These are phyloP conservation scores for Turritis glabra DNA, from an alignment of 345 rosid species.

Conservation along the genomic window DNA sequence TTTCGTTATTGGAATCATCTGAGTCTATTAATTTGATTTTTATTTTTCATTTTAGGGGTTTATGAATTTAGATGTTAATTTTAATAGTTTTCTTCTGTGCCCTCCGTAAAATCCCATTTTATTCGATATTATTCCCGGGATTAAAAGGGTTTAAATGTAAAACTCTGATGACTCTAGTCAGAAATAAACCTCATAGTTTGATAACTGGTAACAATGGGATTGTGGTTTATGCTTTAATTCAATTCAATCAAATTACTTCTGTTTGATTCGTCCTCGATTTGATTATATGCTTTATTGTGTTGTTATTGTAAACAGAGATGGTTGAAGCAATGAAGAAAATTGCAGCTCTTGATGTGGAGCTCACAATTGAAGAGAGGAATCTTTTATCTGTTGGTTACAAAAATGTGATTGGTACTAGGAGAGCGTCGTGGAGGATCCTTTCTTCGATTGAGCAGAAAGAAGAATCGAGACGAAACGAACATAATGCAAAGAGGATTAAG, in stretches of 20 bases:
- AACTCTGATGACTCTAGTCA: not conserved
- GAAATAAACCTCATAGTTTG: not conserved
- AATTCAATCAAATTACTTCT: not conserved
- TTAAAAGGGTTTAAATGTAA: not conserved
- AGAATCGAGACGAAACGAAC: slow-evolving; percentile 69
- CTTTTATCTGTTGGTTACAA: slow-evolving; percentile 85
- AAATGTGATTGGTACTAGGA: slow-evolving; percentile 84
- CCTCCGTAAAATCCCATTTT: not conserved
- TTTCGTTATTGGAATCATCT: not conserved
- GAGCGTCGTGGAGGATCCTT: slow-evolving; percentile 70
- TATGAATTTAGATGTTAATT: not conserved
- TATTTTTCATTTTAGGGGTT: not conserved
- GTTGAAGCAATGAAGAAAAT: slow-evolving; percentile 83
- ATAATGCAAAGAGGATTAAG: slow-evolving; percentile 67
- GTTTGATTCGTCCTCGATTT: too few species aligned
- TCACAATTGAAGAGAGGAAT: slow-evolving; percentile 85
- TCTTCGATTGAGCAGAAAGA: slow-evolving; percentile 90
- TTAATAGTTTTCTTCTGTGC: not conserved
- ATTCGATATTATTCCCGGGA: not conserved
- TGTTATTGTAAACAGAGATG: slow-evolving; percentile 56
- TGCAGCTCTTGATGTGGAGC: slow-evolving; percentile 67
- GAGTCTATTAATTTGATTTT: not conserved
- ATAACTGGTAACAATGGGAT: not conserved
- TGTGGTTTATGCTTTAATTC: not conserved
- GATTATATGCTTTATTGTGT: not conserved